Percentiles rank a stretch among this genome's conserved stretches.
Conservation (phyloP, 2,329 filamentous ascomycete genomes). For the Colletotrichum costaricense region DNA sequence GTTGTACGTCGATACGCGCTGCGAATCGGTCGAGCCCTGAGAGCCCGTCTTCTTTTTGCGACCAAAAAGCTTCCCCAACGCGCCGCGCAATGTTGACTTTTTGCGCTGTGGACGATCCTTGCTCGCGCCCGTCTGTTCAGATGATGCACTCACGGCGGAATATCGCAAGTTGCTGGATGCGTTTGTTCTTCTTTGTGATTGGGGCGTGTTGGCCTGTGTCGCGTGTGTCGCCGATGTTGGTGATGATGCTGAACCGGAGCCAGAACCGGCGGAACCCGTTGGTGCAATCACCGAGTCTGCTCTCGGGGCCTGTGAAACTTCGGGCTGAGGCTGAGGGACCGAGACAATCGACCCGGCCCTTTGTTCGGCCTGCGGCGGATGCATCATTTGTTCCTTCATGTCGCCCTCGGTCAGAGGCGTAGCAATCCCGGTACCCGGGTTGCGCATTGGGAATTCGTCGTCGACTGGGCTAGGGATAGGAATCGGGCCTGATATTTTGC, state of each 20-base stretch:
- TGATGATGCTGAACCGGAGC: conserved; percentile 24
- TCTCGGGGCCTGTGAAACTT: conserved; percentile 20
- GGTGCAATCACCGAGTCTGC: conserved; percentile 23
- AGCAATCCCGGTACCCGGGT: conserved; percentile 51
- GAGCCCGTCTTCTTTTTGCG: conserved; percentile 63
- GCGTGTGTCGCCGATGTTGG: conserved; percentile 30
- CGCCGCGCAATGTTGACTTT: conserved; percentile 67
- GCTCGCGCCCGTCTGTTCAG: conserved; percentile 46
- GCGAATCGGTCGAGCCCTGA: conserved; percentile 43
- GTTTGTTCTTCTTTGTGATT: conserved; percentile 48
- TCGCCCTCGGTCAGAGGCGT: conserved; percentile 43
- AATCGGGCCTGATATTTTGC: conserved; percentile 71
- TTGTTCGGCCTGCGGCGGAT: conserved; percentile 26
- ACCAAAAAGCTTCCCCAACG: conserved; percentile 68
- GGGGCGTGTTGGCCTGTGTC: conserved; percentile 37
- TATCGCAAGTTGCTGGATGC: conserved; percentile 56
- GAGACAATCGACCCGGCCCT: conserved; percentile 20
- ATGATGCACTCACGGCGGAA: conserved; percentile 59
- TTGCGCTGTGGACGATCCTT: conserved; percentile 60
- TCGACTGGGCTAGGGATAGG: conserved; percentile 61
- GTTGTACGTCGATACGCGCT: conserved; percentile 40
- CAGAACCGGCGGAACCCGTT: conserved; percentile 20
- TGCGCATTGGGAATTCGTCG: conserved; percentile 66
- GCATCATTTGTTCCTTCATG: conserved; percentile 37
- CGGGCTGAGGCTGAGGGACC: conserved; percentile 13